Evolutionary conservation across 768 basidiomycete genomes (phyloP), one percentile per base, ranked within the genome.

Genomic region (Kwoniella bestiolae): DNA sequence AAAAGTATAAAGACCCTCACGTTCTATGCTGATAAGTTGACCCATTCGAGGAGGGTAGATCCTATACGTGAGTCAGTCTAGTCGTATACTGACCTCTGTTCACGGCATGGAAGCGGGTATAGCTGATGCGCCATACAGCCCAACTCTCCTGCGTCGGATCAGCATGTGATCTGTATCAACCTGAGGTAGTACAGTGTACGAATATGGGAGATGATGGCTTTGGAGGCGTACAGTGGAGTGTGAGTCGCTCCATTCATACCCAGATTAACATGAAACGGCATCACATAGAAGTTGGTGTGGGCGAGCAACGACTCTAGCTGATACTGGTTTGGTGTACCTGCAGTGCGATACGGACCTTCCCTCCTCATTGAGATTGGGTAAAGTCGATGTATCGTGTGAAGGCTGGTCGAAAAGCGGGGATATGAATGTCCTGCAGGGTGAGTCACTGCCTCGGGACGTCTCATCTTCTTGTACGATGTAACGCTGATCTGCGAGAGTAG

Each of bases 341-440:
- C 69, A 93, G 90, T 96, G 94, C 75, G 89, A 92, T 80, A 89
- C 92, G 35, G 94, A 97, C 77, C 83, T 97, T 5, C 94, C 94
- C 8, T 87, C 88, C 53, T 83, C 87, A 8, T 79, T 95, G 59
- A 86, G 93, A 18, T 90, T 97, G 60, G 94, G 94, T 16, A 86
- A 87, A 68, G 89, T 95, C 0, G 87, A 91, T 70, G 87, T 97
- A 0, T 89, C 87, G 18, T 97, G 94, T 73, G 94, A 97, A 83
- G 94, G 94, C 25, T 97, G 90, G 90, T 87, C 85, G 41, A 83
- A 84, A 32, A 86, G 91, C 3, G 92, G 91, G 0, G 94, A 97
- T 82, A 84, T 87, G 1, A 87, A 88, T 79, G 91, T 97, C 14
- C 80, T 95, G 67, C 91, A 92, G 84, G 93, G 94, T 90, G 38